Percentiles rank a stretch among this genome's conserved stretches.
Evolutionary conservation across 176 grass and related monocot genomes (phyloP).

Genomic region (Panicum miliaceum): DNA sequence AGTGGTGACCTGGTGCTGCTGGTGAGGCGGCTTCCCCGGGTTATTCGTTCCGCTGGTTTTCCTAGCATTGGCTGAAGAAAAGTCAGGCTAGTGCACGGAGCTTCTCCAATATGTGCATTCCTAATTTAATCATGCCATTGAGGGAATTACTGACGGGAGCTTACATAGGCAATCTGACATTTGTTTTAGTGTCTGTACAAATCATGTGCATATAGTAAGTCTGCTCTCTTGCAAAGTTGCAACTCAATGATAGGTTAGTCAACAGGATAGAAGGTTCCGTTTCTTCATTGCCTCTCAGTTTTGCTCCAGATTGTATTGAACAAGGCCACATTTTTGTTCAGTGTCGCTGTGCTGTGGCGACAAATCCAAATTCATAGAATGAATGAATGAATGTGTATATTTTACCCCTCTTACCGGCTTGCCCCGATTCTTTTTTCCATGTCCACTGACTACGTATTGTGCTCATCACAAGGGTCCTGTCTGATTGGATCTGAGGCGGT

Average conservation of each 20-base stretch:
- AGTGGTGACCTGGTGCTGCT: neutral
- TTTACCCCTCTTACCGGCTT: neutral
- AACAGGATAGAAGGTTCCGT: slow-evolving; percentile 16
- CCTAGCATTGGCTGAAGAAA: neutral
- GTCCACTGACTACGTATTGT: too few relatives aligned
- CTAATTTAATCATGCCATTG: neutral
- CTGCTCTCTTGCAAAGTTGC: neutral
- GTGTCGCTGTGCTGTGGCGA: slow-evolving; percentile 45
- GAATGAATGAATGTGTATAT: slow-evolving; percentile 42
- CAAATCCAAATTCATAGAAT: slow-evolving; percentile 25
- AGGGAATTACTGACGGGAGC: slow-evolving; percentile 28
- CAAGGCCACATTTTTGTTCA: slow-evolving; percentile 50
- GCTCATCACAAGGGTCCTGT: too few relatives aligned
- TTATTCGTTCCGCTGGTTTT: slow-evolving; percentile 41
- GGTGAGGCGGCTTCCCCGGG: neutral
- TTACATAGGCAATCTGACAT: slow-evolving; percentile 47
- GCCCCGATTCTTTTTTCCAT: too few relatives aligned
- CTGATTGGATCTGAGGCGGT: too few relatives aligned
- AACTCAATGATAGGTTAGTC: slow-evolving; percentile 21
- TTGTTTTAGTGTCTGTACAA: slow-evolving; percentile 45
- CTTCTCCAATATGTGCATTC: neutral
- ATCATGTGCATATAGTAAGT: slow-evolving; percentile 36
- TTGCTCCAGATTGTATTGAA: slow-evolving; percentile 44
- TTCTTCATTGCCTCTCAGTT: neutral
- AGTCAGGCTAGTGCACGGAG: neutral